phyloP scores from a whole-genome alignment of 805 yeast species.

The Wickerhamiella kazuoi region DNA sequence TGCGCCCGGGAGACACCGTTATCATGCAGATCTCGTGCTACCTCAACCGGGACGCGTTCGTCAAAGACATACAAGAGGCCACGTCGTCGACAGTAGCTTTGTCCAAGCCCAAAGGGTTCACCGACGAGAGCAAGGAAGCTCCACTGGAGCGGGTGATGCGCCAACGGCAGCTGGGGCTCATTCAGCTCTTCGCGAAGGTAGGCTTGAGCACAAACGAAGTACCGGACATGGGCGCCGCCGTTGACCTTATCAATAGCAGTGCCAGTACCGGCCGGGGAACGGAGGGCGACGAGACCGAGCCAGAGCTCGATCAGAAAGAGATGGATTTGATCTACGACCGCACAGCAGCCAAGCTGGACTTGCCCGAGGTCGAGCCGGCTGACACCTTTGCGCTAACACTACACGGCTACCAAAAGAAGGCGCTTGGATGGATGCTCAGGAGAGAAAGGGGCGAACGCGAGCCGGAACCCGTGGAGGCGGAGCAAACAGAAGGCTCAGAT shows the following conservation, averaged over 20 bases:
- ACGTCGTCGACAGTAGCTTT: conserved; percentile 1
- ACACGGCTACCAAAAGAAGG: conserved; percentile 68
- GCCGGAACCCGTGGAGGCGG: conserved; percentile 26
- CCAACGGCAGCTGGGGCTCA: conserved; percentile 37
- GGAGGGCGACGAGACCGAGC: conserved; percentile 20
- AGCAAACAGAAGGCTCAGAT: too few relatives aligned
- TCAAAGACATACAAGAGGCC: conserved; percentile 18
- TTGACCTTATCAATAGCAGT: conserved; percentile 4
- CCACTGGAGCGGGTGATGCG: conserved; percentile 34
- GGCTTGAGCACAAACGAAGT: conserved; percentile 9
- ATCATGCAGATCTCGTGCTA: conserved; percentile 51
- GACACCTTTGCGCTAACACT: conserved; percentile 39
- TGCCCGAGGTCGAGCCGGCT: conserved; percentile 45
- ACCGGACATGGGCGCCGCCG: conserved; percentile 3
- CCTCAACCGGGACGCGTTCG: conserved; percentile 26
- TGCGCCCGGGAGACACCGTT: conserved; percentile 64
- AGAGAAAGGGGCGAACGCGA: conserved; percentile 45
- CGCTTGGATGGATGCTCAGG: conserved; percentile 76
- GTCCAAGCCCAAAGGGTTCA: conserved; percentile 5
- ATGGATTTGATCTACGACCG: conserved; percentile 55
- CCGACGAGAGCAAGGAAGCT: conserved; percentile 29
- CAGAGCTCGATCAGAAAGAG: conserved; percentile 39
- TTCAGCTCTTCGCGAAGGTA: conserved; percentile 37
- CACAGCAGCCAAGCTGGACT: conserved; percentile 30
- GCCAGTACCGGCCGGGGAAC: conserved; percentile 13